Conservation (phyloP, 192 early-diverging fungal genomes). For the Kappamyces sp. region DNA sequence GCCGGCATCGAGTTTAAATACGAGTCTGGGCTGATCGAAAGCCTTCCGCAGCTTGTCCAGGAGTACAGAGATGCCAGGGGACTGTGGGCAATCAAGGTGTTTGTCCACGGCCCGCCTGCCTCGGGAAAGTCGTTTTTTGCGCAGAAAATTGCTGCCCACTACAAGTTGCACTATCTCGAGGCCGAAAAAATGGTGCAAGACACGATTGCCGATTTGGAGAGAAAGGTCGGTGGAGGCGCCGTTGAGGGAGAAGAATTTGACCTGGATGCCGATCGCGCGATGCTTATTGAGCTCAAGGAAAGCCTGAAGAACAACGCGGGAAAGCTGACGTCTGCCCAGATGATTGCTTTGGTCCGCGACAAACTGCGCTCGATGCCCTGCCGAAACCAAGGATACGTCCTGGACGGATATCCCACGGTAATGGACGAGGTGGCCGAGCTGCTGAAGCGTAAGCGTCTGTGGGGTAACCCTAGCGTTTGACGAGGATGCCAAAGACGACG, state of each 20-base stretch:
- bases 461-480: slow-evolving; percentile 21
- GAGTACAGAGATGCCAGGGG: slow-evolving; percentile 60
- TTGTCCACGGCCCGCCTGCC: slow-evolving; percentile 54
- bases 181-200: slow-evolving; percentile 44
- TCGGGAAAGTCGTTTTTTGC: slow-evolving; percentile 48
- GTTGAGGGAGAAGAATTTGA: slow-evolving; percentile 43
- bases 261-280: slow-evolving; percentile 45
- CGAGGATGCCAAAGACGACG: slow-evolving; percentile 52
- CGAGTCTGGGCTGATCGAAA: slow-evolving; percentile 54
- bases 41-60: slow-evolving; percentile 42
- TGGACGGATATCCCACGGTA: slow-evolving; percentile 49
- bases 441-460: slow-evolving; percentile 36
- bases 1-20: slow-evolving; percentile 59
- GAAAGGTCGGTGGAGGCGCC: slow-evolving; percentile 17
- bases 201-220: slow-evolving; percentile 38
- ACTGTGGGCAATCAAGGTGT: slow-evolving; percentile 43
- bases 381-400: slow-evolving; percentile 55
- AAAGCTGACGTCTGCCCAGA: slow-evolving; percentile 37
- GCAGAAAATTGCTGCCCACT: slow-evolving; percentile 39
- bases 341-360: slow-evolving; percentile 46
- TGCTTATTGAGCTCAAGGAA: slow-evolving; percentile 51
- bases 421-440: slow-evolving; percentile 42
- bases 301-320: slow-evolving; percentile 41
- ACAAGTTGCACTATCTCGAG: slow-evolving; percentile 50
- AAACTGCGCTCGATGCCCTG: slow-evolving; percentile 57